Base-by-base conservation (phyloP, 805 yeast genomes). In the Saccharomycopsis synnaedendra region DNA sequence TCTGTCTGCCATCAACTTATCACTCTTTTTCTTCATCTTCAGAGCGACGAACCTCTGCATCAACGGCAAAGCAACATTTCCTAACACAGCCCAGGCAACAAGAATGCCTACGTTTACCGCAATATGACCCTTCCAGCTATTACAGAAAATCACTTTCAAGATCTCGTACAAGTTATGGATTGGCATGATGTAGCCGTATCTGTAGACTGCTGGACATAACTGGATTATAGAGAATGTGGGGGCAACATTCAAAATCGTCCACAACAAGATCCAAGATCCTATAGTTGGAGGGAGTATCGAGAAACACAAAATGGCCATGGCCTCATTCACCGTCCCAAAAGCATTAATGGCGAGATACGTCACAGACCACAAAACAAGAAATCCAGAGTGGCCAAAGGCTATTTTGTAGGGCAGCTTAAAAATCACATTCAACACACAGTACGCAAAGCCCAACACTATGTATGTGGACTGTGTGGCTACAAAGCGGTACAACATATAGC, bases 271-370 rank as follows among this genome's bases (percentile, higher is more conserved):
- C 87, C 89, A 82, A 56, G 82, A 75, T 0, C 89, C 88, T 43
- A 81, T 54, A 46, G 72, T 55, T 32, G 87, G 86, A 0, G 93
- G 90, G 44, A 70, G 69, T 10, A 67, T 48, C 4, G 78, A 62
- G 43, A 80, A 64, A 5, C 74, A 59, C 4, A 82, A 33, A 60
- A 78, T 58, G 0, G 79, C 78, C 55, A 74, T 64, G 52, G 80
- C 76, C 62, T 85, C 93, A 58, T 80, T 82, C 32, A 82, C 79
- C 41, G 82, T 76, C 50, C 94, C 94, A 35, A 83, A 82, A 0
- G 89, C 85, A 53, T 78, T 65, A 85, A 85, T 79, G 5, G 85
- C 74, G 44, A 85, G 55, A 60, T 67, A 85, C 5, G 79, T 70
- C 34, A 78, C 55, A 75, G 81, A 71, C 94, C 94, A 85, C 53